phyloP scores from a whole-genome alignment of 225 moss, liverwort and hornwort species.

The Antitrichia curtipendula region DNA sequence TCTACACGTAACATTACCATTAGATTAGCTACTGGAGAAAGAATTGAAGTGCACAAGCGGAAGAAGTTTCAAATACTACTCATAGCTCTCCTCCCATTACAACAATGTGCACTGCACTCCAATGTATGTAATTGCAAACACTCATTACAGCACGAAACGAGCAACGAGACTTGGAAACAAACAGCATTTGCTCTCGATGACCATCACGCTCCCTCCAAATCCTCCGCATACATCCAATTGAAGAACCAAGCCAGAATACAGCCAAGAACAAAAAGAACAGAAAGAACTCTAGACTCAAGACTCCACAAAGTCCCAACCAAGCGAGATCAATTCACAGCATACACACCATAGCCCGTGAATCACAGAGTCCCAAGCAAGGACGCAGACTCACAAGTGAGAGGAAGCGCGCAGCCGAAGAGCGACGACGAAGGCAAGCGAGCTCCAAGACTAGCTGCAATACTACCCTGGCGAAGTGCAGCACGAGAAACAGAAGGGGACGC shows the following conservation, averaged over 20 bases:
- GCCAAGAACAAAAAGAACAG: not conserved
- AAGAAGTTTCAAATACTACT: not conserved
- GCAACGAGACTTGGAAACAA: not conserved
- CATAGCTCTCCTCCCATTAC: not conserved
- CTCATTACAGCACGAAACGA: not conserved
- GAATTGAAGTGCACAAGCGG: not conserved
- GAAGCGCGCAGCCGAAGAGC: conserved; percentile 13
- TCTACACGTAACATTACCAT: not conserved
- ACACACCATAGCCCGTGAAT: not conserved
- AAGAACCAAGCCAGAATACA: not conserved
- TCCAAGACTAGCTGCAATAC: not conserved
- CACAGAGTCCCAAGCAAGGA: not conserved
- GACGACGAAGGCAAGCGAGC: conserved; percentile 6
- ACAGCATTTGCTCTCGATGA: not conserved
- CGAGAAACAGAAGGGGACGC: not conserved
- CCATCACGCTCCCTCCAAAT: not conserved
- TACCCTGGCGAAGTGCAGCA: not conserved
- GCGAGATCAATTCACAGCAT: not conserved
- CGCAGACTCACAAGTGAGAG: conserved; percentile 6
- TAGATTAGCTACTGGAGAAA: not conserved
- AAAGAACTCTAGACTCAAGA: not conserved
- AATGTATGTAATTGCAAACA: not conserved
- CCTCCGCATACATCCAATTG: not conserved
- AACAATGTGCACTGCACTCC: not conserved
- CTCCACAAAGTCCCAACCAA: not conserved